Conservation (phyloP, 129 eudicot genomes). For the Flaveria bidentis region DNA sequence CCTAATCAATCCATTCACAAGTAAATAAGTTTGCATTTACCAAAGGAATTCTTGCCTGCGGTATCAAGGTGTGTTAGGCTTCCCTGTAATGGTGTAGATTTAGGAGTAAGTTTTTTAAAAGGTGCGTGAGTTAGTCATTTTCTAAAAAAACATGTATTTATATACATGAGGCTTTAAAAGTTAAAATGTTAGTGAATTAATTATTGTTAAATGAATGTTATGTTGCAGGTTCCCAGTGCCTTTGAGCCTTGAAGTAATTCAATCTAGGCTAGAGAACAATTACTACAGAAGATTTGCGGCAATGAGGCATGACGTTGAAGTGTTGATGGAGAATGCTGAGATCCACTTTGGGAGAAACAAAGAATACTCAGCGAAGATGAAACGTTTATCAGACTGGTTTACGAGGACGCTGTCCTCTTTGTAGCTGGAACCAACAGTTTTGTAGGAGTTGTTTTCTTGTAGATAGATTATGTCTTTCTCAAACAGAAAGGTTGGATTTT, state of each 20-base stretch:
- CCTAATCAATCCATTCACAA: too few relatives aligned
- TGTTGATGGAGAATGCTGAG: slow-evolving; percentile 64
- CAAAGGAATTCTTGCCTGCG: too few relatives aligned
- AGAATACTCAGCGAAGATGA: slow-evolving; percentile 48
- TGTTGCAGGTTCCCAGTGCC: slow-evolving; percentile 86
- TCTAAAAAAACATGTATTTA: too few relatives aligned
- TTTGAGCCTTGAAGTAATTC: slow-evolving; percentile 67
- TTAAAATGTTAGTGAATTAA: not conserved
- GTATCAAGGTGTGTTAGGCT: too few relatives aligned
- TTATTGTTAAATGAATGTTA: not conserved
- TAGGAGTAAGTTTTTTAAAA: too few relatives aligned
- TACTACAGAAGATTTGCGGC: slow-evolving; percentile 85
- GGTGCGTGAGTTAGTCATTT: too few relatives aligned
- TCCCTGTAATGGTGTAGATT: too few relatives aligned
- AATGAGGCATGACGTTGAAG: slow-evolving; percentile 75
- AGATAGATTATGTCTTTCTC: slow-evolving; percentile 11
- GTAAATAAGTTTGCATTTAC: too few relatives aligned
- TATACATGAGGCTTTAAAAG: not conserved
- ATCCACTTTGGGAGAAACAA: slow-evolving; percentile 51
- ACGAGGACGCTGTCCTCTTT: slow-evolving; percentile 51
- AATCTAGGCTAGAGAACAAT: slow-evolving; percentile 66
- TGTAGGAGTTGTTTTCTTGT: slow-evolving; percentile 50
- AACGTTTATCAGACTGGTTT: slow-evolving; percentile 74
- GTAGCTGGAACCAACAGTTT: slow-evolving; percentile 55
- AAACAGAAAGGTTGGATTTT: not conserved